Base-by-base conservation (phyloP, 148 eudicot species). In the Vaccinium myrtillus region DNA sequence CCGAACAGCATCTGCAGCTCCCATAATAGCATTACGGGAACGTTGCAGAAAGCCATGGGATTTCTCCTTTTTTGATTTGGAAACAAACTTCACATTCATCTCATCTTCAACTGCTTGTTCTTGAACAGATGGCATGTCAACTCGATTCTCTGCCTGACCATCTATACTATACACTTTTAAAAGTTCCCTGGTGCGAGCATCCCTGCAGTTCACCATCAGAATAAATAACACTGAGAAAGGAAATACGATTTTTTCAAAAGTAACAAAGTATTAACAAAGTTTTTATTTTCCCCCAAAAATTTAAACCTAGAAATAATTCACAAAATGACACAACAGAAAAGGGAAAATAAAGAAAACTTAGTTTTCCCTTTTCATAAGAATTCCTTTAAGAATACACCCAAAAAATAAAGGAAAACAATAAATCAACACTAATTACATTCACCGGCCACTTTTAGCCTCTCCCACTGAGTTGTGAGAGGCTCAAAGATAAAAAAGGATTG, bases 1-100 rank as follows among this genome's bases (percentile, higher is more conserved):
- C 12, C 99, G 92, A 71, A 97, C 99, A 83, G 99, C 99, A 90
- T 92, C 99, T 30, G 99, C 99, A 78, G 99, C 99, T 61, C 99
- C 99, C 93, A 97, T 90, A 59, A 97, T 90, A 78, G 99, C 99
- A 83, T 97, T 94, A 15, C 98, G 96, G 69, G 99, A 97, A 77
- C 98, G 88, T 67, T 94, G 95, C 70, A 97, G 84, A 88, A 97
- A 97, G 53, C 98, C 81, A 67, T 88, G 93, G 14, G 98, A 84
- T 86, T 97, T 97, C 67, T 97, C 99, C 92, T 95, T 97, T 85
- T 97, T 97, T 6, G 98, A 91, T 69, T 91, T 88, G 18, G 98
- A 89, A n/a, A 86, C 93, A 65, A 94, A 80, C 81, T 97, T 97
- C 19, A 90, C 96, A 75, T 92, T 97, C 87, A 90, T 83, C 90